Conservation (phyloP, 257 asterid genomes). For the Rhazya stricta region DNA sequence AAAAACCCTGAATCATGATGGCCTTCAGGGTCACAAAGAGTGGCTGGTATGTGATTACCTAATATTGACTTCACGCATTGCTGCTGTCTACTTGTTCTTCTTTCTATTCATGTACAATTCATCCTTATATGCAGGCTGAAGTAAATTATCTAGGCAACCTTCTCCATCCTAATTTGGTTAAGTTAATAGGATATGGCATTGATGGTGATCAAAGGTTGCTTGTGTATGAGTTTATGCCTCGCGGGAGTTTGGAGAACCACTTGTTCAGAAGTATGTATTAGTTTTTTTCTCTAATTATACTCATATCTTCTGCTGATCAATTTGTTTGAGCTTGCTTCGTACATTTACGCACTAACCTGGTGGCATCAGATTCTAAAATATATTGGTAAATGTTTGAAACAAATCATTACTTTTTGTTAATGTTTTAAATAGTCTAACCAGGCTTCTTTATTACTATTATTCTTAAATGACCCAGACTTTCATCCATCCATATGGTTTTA, state of each 20-base stretch:
- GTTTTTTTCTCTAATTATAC: neutral
- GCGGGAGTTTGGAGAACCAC: conserved; percentile 96
- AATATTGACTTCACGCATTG: neutral
- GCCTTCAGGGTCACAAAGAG: conserved; percentile 93
- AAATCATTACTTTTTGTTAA: neutral
- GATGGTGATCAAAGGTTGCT: conserved; percentile 78
- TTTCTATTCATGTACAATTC: conserved; percentile 6
- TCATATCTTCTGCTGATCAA: neutral
- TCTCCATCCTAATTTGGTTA: conserved; percentile 70
- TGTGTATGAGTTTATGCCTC: conserved; percentile 85
- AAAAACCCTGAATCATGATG: conserved; percentile 73
- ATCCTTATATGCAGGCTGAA: conserved; percentile 59
- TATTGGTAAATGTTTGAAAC: neutral
- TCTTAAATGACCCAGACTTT: neutral
- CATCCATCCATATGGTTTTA: neutral
- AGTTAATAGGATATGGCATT: conserved; percentile 75
- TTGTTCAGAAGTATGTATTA: conserved; percentile 66
- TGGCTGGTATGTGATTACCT: conserved; percentile 55
- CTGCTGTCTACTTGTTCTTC: conserved; percentile 1
- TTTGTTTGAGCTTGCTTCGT: neutral
- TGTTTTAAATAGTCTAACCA: neutral
- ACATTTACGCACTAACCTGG: neutral
- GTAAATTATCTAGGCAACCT: conserved; percentile 76
- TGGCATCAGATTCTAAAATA: neutral
- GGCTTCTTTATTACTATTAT: neutral